A percentile compares a stretch with the other conserved stretches of the same genome.
Conservation (phyloP, 2,329 filamentous ascomycete genomes). For the Colletotrichum sp. region DNA sequence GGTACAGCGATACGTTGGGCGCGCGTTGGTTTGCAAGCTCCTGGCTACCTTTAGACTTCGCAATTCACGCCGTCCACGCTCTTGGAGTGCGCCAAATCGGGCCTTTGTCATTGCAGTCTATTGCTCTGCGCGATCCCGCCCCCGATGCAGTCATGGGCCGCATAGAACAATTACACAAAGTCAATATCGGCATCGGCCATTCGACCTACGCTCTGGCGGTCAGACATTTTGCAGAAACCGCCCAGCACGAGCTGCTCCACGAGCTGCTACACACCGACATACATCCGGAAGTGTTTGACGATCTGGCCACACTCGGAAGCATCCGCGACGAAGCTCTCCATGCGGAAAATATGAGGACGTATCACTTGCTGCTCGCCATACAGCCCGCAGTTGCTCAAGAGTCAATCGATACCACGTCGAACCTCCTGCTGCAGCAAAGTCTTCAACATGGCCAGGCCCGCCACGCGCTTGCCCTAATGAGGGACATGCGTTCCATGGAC, state of each 20-base stretch:
- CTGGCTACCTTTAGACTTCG: conserved; percentile 74
- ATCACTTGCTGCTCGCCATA: conserved; percentile 49
- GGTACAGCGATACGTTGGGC: conserved; percentile 71
- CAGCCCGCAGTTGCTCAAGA: conserved; percentile 38
- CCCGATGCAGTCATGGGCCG: conserved; percentile 60
- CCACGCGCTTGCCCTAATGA: conserved; percentile 36
- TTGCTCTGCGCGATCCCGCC: conserved; percentile 69
- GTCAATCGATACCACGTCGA: conserved; percentile 32
- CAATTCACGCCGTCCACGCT: conserved; percentile 72
- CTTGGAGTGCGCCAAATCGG: conserved; percentile 77
- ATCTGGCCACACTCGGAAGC: conserved; percentile 42
- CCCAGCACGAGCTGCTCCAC: conserved; percentile 54
- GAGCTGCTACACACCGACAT: conserved; percentile 54
- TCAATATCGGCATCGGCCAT: conserved; percentile 66
- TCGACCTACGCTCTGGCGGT: conserved; percentile 72
- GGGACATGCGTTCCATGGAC: conserved; percentile 39
- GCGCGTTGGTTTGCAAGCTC: conserved; percentile 80
- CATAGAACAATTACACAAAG: conserved; percentile 64
- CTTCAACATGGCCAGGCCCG: conserved; percentile 30
- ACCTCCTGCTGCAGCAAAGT: conserved; percentile 35
- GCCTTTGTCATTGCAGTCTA: conserved; percentile 76
- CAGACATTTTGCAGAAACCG: conserved; percentile 63
- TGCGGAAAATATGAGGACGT: conserved; percentile 44
- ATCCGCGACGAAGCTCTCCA: conserved; percentile 39
- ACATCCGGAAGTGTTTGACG: conserved; percentile 61